A percentile compares a stretch with the other conserved stretches of the same genome.
Evolutionary conservation across 106 monocot genomes (phyloP).

Genomic region (Dioscorea zingiberensis): DNA sequence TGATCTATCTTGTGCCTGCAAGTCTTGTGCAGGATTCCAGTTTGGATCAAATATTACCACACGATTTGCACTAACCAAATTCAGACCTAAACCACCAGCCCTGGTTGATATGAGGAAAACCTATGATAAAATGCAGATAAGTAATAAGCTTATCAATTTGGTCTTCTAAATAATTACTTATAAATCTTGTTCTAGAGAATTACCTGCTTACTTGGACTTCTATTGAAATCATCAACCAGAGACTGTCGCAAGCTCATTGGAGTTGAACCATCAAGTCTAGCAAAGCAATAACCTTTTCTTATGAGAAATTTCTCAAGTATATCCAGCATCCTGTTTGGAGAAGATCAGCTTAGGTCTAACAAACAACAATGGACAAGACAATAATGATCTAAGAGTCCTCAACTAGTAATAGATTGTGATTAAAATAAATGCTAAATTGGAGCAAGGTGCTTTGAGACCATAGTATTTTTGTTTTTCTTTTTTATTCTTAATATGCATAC

Average conservation of each 20-base stretch:
- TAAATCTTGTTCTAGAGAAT: neutral
- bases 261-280: constrained; percentile 92
- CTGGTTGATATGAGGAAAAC: constrained; percentile 93
- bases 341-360: neutral
- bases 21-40: constrained; percentile 96
- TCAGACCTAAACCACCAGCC: constrained; percentile 83
- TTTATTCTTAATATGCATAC: too few species aligned
- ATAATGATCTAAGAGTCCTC: neutral
- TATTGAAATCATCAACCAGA: constrained; percentile 89
- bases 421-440: too few species aligned
- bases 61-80: constrained; percentile 91
- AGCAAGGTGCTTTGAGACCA: too few species aligned
- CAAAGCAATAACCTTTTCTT: constrained; percentile 89
- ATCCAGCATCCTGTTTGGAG: constrained; percentile 75
- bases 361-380: neutral
- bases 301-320: constrained; percentile 95
- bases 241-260: constrained; percentile 81
- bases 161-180: constrained; percentile 1
- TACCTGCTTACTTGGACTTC: constrained; percentile 89
- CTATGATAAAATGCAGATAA: constrained; percentile 22
- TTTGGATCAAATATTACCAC: constrained; percentile 97
- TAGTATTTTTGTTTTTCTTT: too few species aligned
- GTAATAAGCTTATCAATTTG: neutral
- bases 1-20: constrained; percentile 94
- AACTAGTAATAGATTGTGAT: too few species aligned